phyloP scores from a whole-genome alignment of 1,139 yeast genomes.

The Williopsis jadinii region DNA sequence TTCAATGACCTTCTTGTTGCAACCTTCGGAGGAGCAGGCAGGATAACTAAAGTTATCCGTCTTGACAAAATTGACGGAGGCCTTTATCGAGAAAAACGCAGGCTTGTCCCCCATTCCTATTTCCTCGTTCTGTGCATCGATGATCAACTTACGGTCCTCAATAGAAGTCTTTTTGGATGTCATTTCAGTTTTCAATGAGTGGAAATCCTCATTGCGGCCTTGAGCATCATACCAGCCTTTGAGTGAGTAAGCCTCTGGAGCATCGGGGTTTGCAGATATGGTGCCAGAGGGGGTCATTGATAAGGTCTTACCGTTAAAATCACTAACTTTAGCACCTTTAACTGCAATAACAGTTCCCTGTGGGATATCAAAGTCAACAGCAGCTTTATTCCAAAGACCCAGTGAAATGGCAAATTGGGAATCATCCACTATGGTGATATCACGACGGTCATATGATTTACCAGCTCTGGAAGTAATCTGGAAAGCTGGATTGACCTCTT shows the following conservation, averaged over 20 bases:
- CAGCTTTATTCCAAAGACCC: slow-evolving; percentile 89
- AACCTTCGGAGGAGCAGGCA: slow-evolving; percentile 71
- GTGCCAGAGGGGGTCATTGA: slow-evolving; percentile 78
- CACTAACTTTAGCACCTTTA: slow-evolving; percentile 85
- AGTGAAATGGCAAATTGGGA: slow-evolving; percentile 68
- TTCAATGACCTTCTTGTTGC: slow-evolving; percentile 79
- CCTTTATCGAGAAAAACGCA: slow-evolving; percentile 72
- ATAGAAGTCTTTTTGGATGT: slow-evolving; percentile 26
- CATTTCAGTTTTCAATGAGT: slow-evolving; percentile 45
- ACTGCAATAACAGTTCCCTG: slow-evolving; percentile 86
- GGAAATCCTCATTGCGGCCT: slow-evolving; percentile 59
- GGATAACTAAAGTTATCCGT: slow-evolving; percentile 81
- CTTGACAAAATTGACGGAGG: slow-evolving; percentile 62
- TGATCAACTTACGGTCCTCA: slow-evolving; percentile 56
- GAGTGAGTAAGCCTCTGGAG: slow-evolving; percentile 77
- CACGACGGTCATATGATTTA: slow-evolving; percentile 87
- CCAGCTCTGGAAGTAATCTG: slow-evolving; percentile 93
- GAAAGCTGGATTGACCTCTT: slow-evolving; percentile 64
- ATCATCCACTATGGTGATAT: slow-evolving; percentile 79
- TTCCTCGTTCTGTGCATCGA: slow-evolving; percentile 59
- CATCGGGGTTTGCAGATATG: slow-evolving; percentile 74
- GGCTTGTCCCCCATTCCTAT: slow-evolving; percentile 71
- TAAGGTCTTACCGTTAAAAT: slow-evolving; percentile 81
- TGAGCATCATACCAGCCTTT: slow-evolving; percentile 94
- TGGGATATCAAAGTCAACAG: slow-evolving; percentile 66